Evolutionary conservation across 345 rosid genomes (phyloP).

Genomic region (Garcia nutans): DNA sequence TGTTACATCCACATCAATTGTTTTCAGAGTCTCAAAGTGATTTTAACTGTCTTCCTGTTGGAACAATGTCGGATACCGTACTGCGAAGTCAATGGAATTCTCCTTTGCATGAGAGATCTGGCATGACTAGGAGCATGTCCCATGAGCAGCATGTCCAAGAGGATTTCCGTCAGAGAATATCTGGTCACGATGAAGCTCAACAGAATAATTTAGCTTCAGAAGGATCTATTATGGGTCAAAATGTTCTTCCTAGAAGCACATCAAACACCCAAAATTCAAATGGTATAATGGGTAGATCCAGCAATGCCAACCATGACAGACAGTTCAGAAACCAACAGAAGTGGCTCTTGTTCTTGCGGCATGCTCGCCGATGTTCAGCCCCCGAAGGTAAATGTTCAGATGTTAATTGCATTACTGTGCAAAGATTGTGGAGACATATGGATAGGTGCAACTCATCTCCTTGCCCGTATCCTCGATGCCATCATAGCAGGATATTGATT

Average conservation of each 20-base stretch:
- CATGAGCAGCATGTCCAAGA: slow-evolving; percentile 70
- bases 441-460: slow-evolving; percentile 52
- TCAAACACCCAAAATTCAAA: slow-evolving; percentile 45
- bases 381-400: slow-evolving; percentile 84
- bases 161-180: slow-evolving; percentile 69
- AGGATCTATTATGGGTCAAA: slow-evolving; percentile 50
- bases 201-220: slow-evolving; percentile 61
- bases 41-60: slow-evolving; percentile 43
- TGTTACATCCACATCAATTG: slow-evolving; percentile 50
- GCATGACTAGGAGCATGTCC: slow-evolving; percentile 45
- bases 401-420: slow-evolving; percentile 55
- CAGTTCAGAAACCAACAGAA: slow-evolving; percentile 67
- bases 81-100: slow-evolving; percentile 61
- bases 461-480: slow-evolving; percentile 78
- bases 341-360: slow-evolving; percentile 87
- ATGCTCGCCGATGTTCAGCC: slow-evolving; percentile 77
- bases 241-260: slow-evolving; percentile 44
- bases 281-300: slow-evolving; percentile 44
- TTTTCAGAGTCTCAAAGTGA: slow-evolving; percentile 53
- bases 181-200: slow-evolving; percentile 79
- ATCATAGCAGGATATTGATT: slow-evolving; percentile 61
- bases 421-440: slow-evolving; percentile 74
- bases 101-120: slow-evolving; percentile 53
- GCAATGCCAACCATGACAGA: slow-evolving; percentile 53
- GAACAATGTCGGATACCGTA: slow-evolving; percentile 50